Evolutionary conservation across 495 filamentous ascomycete species (phyloP).

Genomic region (Aspergillus funiculosus): DNA sequence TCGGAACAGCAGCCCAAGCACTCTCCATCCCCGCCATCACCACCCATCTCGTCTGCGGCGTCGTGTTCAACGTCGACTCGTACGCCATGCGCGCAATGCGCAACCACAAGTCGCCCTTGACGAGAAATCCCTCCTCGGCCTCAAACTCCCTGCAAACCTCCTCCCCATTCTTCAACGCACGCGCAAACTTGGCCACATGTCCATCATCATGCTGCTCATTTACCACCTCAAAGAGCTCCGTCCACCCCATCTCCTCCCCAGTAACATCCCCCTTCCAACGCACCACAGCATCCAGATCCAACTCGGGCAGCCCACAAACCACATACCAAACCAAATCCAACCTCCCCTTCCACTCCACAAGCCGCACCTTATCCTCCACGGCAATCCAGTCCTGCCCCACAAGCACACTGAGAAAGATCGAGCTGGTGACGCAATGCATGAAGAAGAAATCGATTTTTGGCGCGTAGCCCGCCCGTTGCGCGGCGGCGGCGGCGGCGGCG

Average conservation of each 20-base stretch:
- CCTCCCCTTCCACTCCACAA: slow-evolving; percentile 32
- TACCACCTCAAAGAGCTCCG: slow-evolving; percentile 17
- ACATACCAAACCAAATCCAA: slow-evolving; percentile 34
- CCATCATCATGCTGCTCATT: slow-evolving; percentile 33
- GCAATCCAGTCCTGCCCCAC: slow-evolving; percentile 21
- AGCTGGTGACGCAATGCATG: slow-evolving; percentile 32
- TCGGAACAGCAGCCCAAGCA: too few relatives aligned
- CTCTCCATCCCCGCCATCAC: slow-evolving; percentile 1
- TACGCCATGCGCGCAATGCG: slow-evolving; percentile 14
- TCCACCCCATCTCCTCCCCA: slow-evolving; percentile 21
- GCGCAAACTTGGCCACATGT: slow-evolving; percentile 33
- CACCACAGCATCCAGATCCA: slow-evolving; percentile 14
- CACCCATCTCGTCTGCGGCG: not conserved
- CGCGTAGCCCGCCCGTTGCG: slow-evolving; percentile 19
- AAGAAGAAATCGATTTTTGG: slow-evolving; percentile 36
- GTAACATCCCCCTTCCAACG: slow-evolving; percentile 13
- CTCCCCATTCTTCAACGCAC: slow-evolving; percentile 32
- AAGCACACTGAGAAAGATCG: slow-evolving; percentile 25
- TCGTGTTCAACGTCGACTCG: slow-evolving; percentile 2
- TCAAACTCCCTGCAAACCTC: slow-evolving; percentile 20
- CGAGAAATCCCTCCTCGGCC: slow-evolving; percentile 18
- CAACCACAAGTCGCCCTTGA: slow-evolving; percentile 35
- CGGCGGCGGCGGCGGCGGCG: slow-evolving; percentile 21
- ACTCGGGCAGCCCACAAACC: slow-evolving; percentile 11
- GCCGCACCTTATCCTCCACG: slow-evolving; percentile 20